phyloP scores from a whole-genome alignment of 2,329 filamentous ascomycete genomes.

The Ophiostoma perfectum region DNA sequence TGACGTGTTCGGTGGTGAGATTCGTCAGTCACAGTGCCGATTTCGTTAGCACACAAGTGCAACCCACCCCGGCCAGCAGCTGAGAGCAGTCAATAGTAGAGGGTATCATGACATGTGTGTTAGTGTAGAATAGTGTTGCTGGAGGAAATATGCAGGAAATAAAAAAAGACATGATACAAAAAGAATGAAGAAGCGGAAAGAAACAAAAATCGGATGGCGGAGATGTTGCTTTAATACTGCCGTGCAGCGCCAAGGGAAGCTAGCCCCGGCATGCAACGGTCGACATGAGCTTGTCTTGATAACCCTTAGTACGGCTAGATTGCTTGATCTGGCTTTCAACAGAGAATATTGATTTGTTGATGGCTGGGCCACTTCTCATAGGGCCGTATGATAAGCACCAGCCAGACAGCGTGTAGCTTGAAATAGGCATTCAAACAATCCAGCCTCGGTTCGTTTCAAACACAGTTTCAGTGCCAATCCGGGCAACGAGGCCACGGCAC shows the following conservation, averaged over 20 bases:
- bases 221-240: neutral
- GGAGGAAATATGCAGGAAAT: neutral
- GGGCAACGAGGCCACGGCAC: no score
- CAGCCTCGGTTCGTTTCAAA: no score
- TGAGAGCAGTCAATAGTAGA: neutral
- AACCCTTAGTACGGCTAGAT: no score
- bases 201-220: neutral
- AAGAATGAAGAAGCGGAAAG: neutral
- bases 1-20: neutral
- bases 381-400: no score
- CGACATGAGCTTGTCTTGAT: neutral
- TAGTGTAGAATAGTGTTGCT: neutral
- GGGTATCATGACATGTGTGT: neutral
- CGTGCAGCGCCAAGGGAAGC: neutral
- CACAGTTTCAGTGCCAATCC: no score
- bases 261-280: neutral
- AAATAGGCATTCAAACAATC: no score
- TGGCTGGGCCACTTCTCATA: no score
- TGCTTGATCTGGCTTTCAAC: neutral
- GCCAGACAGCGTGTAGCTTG: no score
- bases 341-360: no score
- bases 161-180: neutral
- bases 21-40: neutral
- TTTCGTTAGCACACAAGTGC: conserved; percentile 6
- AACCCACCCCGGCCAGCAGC: neutral